Conservation (phyloP, 1,139 yeast species). For the Geotrichum restrictum region DNA sequence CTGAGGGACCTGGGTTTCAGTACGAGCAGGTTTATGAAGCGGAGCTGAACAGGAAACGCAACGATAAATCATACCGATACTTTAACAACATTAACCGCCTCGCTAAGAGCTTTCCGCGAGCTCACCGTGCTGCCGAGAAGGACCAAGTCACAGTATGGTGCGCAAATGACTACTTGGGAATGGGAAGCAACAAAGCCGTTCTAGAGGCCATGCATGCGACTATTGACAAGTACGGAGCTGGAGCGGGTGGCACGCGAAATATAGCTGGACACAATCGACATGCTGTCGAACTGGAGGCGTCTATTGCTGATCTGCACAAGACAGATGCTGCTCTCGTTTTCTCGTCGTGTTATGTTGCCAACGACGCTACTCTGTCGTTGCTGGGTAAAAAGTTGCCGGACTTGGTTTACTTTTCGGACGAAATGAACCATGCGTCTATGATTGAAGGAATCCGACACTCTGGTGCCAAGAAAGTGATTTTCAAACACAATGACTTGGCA, state of each 20-base stretch:
- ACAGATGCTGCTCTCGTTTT: constrained; percentile 94
- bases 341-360: constrained; percentile 93
- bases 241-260: constrained; percentile 98
- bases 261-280: constrained; percentile 95
- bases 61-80: constrained; percentile 88
- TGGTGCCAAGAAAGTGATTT: constrained; percentile 79
- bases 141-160: constrained; percentile 98
- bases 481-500: constrained; percentile 80
- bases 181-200: constrained; percentile 78
- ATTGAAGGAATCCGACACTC: constrained; percentile 93
- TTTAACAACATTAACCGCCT: constrained; percentile 95
- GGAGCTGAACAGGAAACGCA: constrained; percentile 69
- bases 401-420: constrained; percentile 88
- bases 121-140: constrained; percentile 67
- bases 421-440: constrained; percentile 95
- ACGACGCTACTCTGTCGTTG: constrained; percentile 90
- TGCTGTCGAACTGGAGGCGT: constrained; percentile 80
- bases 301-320: constrained; percentile 84
- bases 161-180: constrained; percentile 92
- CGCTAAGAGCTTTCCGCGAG: constrained; percentile 88
- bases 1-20: constrained; percentile 54
- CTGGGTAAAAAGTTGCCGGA: constrained; percentile 88
- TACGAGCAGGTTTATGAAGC: constrained; percentile 58
- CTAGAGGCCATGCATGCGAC: constrained; percentile 73
- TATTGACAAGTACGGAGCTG: constrained; percentile 88